Evolutionary conservation across 106 monocot species (phyloP), one percentile per base, ranked within the genome.

Genomic region (Apostasia shenzhenica): DNA sequence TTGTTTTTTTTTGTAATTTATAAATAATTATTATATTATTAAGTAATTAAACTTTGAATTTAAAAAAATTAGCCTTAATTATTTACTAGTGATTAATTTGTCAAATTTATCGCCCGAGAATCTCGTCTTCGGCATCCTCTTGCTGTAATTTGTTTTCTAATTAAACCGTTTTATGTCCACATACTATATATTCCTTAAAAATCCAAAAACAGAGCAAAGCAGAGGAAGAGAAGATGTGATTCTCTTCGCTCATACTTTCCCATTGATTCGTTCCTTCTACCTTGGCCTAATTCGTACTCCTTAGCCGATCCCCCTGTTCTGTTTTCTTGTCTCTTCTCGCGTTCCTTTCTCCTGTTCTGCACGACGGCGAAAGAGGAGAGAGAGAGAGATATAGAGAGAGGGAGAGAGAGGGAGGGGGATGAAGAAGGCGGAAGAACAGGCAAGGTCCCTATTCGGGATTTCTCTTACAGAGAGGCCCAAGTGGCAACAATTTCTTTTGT

Each of bases 401-500:
- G 55, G 26, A 55, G 42, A 52, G 55, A 68, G 47, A 57, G 64
- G 42, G 50, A 49, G 48, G 39, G 56, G 26, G 63, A 82, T 76
- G 87, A 88, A 37, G 70, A 69, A 63, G 66, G 81, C 66, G 13
- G 85, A 89, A 61, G 80, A 84, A 72, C 95, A 86, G 75, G 66
- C 61, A 49, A 84, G 83, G 84, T 68, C 82, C 75, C 86, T 95
- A 80, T 84, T 95, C 72, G 91, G 95, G 11, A 70, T 95, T 49
- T 78, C 86, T 4, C 74, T 95, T 55, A 78, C 68, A 6, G 79
- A 86, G 3, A 88, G 75, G 52, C 82, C 95, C 2, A 86, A 63
- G 58, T 95, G 91, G 91, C 91, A 95, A 70, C 95, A 89, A 75
- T 92, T 95, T 68, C 76, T 95, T 59, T 69, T 95, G 10, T 95